Conservation (phyloP, 192 early-diverging fungal genomes). For the Coemansia sp. region DNA sequence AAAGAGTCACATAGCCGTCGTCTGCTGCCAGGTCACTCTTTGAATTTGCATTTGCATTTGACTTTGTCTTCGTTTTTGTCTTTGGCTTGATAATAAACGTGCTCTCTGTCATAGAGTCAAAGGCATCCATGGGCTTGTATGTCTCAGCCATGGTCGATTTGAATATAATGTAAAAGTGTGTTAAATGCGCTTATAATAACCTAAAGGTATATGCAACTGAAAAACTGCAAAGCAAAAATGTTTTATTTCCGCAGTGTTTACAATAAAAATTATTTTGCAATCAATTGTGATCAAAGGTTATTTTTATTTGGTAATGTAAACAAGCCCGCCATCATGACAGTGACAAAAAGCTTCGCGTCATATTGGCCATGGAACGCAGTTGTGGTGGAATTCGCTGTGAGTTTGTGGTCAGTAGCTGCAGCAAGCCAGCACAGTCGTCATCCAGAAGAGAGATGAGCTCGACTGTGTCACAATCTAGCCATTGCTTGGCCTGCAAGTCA, state of each 20-base stretch:
- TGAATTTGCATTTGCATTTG: conserved; percentile 1
- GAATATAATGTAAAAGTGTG: not conserved
- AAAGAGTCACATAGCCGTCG: conserved; percentile 63
- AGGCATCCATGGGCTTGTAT: conserved; percentile 45
- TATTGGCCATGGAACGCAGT: conserved; percentile 36
- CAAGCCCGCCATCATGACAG: not conserved
- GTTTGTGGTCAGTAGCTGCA: conserved; percentile 19
- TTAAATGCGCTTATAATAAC: conserved; percentile 2
- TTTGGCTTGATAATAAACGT: conserved; percentile 52
- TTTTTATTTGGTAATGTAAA: not conserved
- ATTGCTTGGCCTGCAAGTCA: conserved; percentile 22
- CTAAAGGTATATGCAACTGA: conserved; percentile 2
- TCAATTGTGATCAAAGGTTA: not conserved
- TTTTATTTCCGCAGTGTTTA: not conserved
- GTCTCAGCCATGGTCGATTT: conserved; percentile 26
- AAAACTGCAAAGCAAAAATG: not conserved
- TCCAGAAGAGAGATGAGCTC: conserved; percentile 42
- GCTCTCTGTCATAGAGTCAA: conserved; percentile 56
- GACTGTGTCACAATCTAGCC: conserved; percentile 27
- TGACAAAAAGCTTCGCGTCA: conserved; percentile 42
- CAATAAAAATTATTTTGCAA: not conserved
- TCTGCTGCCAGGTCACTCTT: conserved; percentile 7
- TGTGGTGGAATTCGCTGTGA: conserved; percentile 27
- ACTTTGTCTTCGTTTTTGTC: conserved; percentile 1
- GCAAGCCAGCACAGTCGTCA: conserved; percentile 28